Percentiles rank a stretch among this genome's conserved stretches.
Evolutionary conservation across 208 protist species (phyloP).

Genomic region (Wallacemonas sp.): DNA sequence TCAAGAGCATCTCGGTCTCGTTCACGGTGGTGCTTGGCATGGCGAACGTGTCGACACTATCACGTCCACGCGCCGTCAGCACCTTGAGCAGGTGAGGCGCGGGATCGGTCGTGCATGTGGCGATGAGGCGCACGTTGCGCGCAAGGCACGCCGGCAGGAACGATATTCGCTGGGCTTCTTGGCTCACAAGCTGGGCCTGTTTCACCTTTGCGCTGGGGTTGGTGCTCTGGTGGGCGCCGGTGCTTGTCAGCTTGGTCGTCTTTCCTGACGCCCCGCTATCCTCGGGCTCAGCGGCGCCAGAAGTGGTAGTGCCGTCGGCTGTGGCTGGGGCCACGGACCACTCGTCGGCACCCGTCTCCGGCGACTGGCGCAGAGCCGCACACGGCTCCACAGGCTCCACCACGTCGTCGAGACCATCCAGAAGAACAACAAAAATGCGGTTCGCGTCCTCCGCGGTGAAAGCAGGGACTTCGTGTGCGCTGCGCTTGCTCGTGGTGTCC

Average conservation of each 20-base stretch:
- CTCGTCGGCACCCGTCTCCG: constrained; percentile 30
- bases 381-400: constrained; percentile 43
- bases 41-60: constrained; percentile 60
- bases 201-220: constrained; percentile 3
- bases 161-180: background rate
- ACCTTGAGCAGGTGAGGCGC: constrained; percentile 13
- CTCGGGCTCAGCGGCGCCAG: background rate
- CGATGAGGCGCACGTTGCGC: constrained; percentile 75
- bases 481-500: too few relatives aligned
- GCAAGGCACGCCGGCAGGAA: constrained; percentile 59
- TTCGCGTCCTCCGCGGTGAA: background rate
- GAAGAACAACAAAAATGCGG: constrained; percentile 43
- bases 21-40: constrained; percentile 48
- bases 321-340: constrained; percentile 5
- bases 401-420: constrained; percentile 67
- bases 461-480: too few relatives aligned
- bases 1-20: constrained; percentile 71
- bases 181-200: background rate
- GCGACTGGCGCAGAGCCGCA: constrained; percentile 31
- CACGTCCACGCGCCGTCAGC: constrained; percentile 34
- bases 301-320: background rate
- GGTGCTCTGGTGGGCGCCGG: background rate
- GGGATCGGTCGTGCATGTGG: constrained; percentile 30
- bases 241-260: background rate
- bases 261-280: background rate